Evolutionary conservation across 2,329 filamentous ascomycete genomes (phyloP).

Genomic region (Trichoderma pleuroti): DNA sequence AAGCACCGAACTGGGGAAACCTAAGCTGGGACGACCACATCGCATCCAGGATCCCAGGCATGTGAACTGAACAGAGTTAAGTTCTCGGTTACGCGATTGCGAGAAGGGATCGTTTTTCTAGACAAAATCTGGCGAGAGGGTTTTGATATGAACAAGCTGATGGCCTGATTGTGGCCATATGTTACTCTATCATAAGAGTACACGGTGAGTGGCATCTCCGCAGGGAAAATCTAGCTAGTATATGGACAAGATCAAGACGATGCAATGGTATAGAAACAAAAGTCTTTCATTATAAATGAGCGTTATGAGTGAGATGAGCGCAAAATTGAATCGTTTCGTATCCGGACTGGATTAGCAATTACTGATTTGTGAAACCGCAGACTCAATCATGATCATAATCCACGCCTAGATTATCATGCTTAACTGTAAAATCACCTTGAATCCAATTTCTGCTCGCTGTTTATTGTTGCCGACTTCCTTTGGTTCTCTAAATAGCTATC

Average conservation of each 20-base stretch:
- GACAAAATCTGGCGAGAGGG: not conserved
- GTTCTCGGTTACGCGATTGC: not conserved
- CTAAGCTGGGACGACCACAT: not conserved
- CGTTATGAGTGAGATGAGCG: not conserved
- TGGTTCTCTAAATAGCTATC: not conserved
- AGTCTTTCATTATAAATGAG: not conserved
- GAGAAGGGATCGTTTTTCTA: not conserved
- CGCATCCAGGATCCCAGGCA: not conserved
- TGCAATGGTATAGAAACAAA: not conserved
- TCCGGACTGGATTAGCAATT: not conserved
- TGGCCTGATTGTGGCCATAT: too few species aligned
- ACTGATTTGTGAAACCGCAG: not conserved
- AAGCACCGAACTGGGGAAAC: not conserved
- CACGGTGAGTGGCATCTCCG: too few species aligned
- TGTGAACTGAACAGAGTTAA: not conserved
- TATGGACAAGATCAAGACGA: not conserved
- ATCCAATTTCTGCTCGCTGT: too few species aligned
- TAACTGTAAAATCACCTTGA: too few species aligned
- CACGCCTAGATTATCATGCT: too few species aligned
- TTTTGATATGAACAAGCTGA: not conserved
- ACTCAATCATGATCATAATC: not conserved
- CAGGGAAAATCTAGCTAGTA: too few species aligned
- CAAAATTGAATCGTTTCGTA: not conserved
- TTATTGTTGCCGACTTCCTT: too few species aligned
- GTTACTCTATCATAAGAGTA: too few species aligned